Percentiles rank a stretch among this genome's conserved stretches.
These are phyloP conservation scores for Tetraselmis chui DNA, from an alignment of 139 green algal genomes.

Conservation along the genomic window DNA sequence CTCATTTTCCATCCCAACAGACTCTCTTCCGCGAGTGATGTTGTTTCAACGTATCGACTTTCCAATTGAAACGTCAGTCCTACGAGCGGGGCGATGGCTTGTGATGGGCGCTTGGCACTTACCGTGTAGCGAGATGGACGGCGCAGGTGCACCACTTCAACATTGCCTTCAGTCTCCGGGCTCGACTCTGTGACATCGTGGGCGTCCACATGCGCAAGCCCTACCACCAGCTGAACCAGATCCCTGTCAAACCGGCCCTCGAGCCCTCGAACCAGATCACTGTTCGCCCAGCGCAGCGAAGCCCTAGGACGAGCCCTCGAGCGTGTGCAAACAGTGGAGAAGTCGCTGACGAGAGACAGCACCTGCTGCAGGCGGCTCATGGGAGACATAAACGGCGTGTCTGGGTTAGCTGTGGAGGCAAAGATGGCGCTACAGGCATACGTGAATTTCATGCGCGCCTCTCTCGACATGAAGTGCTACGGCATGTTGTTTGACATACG, in stretches of 20 bases:
- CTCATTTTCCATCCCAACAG: no score
- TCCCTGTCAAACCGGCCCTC: not conserved
- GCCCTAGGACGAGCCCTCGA: not conserved
- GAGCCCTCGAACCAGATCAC: not conserved
- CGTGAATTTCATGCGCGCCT: not conserved
- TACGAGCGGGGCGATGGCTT: no score
- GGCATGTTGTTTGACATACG: not conserved
- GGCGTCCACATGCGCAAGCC: not conserved
- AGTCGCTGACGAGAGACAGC: not conserved
- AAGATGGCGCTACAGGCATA: not conserved
- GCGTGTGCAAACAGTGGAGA: no score
- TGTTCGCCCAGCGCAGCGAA: not conserved
- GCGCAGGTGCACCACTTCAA: not conserved
- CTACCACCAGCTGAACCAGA: not conserved
- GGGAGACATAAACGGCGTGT: not conserved
- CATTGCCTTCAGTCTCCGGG: not conserved
- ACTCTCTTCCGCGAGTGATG: no score
- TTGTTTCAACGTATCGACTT: no score
- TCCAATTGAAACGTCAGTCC: no score
- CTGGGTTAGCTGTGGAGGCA: not conserved
- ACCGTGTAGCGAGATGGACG: no score
- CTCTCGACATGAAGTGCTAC: not conserved
- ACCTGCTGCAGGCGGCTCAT: not conserved
- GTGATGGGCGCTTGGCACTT: no score
- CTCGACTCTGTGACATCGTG: not conserved